Base-by-base conservation (phyloP, 225 moss, liverwort and hornwort species). In the Lunularia cruciata region DNA sequence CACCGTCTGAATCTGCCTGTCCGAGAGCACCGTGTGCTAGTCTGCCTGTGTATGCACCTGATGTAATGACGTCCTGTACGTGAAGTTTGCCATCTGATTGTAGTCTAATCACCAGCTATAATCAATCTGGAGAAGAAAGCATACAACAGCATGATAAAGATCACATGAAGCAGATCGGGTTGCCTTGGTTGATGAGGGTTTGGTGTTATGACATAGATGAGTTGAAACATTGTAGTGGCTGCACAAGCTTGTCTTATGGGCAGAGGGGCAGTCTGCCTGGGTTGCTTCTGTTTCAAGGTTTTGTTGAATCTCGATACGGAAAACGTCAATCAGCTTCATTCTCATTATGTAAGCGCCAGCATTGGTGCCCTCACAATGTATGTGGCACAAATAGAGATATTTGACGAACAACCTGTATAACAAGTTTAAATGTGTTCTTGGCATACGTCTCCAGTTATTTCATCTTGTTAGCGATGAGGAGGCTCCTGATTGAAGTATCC, bases 201-300 rank as follows among this genome's bases (percentile, higher is more conserved):
- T 20, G 33, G 58, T 58, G 34, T 58, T 20, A 13, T 49, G 19
- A 57, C 15, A 16, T 33, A 32, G 58, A 35, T 5, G 35, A 33
- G 35, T 58, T 58, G 34, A 35, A 58, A 58, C 58, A 34, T 18
- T 58, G 26, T 15, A 33, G 13, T 33, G 16, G 16, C 19, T 3
- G 6, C 19, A 58, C 49, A 57, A 57, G 28, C 28, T 32, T 57
- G 11, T 31, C 5, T 15, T 49, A 20, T 2, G 1, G 49, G 49
- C 20, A 15, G 2, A 16, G 43, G 11, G 22, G 52, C 7, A 4
- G 32, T 57, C 30, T 36, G 6, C 37, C 30, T 37, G 8, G 20
- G 7, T 60, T 19, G 59, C 7, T 1, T 60, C 59, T 37, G 59
- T 60, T 60, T 35, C 59, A n/a, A 35, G 37, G 35, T 60, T 57